phyloP scores from a whole-genome alignment of 2,329 filamentous ascomycete genomes.

The Botrytis sinoallii region DNA sequence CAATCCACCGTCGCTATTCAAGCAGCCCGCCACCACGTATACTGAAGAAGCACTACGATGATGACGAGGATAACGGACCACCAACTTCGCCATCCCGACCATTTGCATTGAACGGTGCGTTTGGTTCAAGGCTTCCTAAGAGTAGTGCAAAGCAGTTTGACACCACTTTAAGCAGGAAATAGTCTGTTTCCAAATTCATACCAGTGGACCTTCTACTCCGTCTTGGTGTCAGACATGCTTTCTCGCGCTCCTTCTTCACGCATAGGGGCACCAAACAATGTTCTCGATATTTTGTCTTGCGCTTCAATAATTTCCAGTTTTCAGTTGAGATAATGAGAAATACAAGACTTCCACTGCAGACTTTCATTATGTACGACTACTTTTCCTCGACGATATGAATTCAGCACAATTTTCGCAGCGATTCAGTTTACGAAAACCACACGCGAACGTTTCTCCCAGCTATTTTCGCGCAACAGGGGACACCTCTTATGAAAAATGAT shows the following conservation, averaged over 20 bases:
- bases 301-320: too few relatives aligned
- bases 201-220: fast-evolving
- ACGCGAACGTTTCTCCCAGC: fast-evolving
- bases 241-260: fast-evolving
- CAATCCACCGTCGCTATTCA: neutral
- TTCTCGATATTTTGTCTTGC: neutral
- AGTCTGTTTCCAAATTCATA: fast-evolving
- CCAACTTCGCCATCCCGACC: too few relatives aligned
- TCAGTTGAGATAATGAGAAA: neutral
- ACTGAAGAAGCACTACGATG: neutral
- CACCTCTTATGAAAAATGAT: neutral
- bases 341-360: neutral
- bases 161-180: neutral
- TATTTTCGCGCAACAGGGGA: neutral
- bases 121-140: neutral
- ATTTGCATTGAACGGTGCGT: neutral
- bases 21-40: neutral
- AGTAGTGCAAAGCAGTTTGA: neutral
- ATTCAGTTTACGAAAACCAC: neutral
- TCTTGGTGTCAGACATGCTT: neutral
- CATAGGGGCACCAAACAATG: fast-evolving
- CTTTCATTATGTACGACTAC: neutral
- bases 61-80: neutral
- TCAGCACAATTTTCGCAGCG: neutral
- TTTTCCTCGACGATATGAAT: neutral